Percentiles rank a stretch among this genome's conserved stretches.
phyloP scores from a whole-genome alignment of 306 rosid genomes.

The Prunus salicina region DNA sequence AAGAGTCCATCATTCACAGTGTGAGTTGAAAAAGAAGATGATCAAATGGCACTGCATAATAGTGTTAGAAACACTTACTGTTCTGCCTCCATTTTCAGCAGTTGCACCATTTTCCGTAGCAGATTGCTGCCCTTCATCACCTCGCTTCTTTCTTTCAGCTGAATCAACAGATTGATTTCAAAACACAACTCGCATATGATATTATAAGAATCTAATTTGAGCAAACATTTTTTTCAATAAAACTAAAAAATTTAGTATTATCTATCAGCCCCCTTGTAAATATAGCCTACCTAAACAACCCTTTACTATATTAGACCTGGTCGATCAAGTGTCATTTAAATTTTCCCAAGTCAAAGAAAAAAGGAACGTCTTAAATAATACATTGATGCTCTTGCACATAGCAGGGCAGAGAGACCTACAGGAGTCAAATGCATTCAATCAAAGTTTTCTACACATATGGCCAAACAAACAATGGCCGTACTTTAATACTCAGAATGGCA shows the following conservation, averaged over 20 bases:
- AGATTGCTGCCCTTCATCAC: constrained; percentile 65
- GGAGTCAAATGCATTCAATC: background rate
- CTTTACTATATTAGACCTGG: background rate
- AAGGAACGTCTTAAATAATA: background rate
- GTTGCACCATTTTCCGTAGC: constrained; percentile 57
- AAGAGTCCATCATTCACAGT: background rate
- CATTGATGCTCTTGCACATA: background rate
- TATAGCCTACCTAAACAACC: background rate
- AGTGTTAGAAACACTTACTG: constrained; percentile 47
- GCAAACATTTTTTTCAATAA: background rate
- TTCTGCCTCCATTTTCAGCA: constrained; percentile 67
- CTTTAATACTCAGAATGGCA: background rate
- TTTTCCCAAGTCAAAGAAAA: background rate
- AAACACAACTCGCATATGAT: background rate
- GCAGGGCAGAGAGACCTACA: background rate
- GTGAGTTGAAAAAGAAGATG: background rate
- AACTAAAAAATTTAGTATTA: background rate
- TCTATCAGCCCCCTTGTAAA: background rate
- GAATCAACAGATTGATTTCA: constrained; percentile 29
- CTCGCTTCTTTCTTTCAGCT: constrained; percentile 79
- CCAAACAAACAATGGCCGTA: background rate
- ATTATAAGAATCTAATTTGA: background rate
- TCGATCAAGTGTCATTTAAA: background rate
- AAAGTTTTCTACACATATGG: background rate
- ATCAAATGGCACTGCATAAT: background rate